Base-by-base conservation (phyloP, 192 early-diverging fungal genomes). In the Lobosporangium transversale region DNA sequence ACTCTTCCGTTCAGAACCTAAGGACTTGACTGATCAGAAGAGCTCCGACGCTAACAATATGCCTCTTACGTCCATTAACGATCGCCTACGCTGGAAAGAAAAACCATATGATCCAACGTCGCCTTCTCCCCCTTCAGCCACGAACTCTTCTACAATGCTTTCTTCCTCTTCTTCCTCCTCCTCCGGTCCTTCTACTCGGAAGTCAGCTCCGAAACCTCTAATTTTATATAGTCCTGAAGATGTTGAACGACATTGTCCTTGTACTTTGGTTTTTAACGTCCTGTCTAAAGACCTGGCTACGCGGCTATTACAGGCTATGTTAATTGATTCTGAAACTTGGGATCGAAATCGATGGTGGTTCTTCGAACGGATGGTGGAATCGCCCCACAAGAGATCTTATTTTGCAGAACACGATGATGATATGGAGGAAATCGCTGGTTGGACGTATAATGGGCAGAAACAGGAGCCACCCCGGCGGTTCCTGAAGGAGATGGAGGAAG, bases 301-400 rank as follows among this genome's bases (percentile, higher is more conserved):
- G 18, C 57, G 67, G 17, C 48, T 81, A 20, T 54, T 81, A 2
- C 12, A 58, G 36, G 62, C 59, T 21, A 76, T 75, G 70, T 48
- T 81, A 11, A 56, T 59, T 14, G 80, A 81, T 32, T 70, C 71
- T 4, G 71, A 75, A n/a, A 67, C 67, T 4, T 81, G 71, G 71
- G 55, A 69, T 32, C 49, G 71, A 24, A 76, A 76, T 50, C 71
- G 73, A 18, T 76, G 80, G 80, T 81, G 66, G 66, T 49, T 81
- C 12, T 81, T 81, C 48, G 80, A 76, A 31, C 62, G 71, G 4
- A 61, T 76, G 40, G 80, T 81, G 18, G 60, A 66, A 27, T 81
- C 80, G 1, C 66, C 80, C 2, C 80, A 76, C 37, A 81, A 68
- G 51, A 70, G 67, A 0, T 60, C 60, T 12, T 76, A 76, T 51